Evolutionary conservation across 2,329 filamentous ascomycete species (phyloP).

Genomic region (Dothideomycetes sp.): DNA sequence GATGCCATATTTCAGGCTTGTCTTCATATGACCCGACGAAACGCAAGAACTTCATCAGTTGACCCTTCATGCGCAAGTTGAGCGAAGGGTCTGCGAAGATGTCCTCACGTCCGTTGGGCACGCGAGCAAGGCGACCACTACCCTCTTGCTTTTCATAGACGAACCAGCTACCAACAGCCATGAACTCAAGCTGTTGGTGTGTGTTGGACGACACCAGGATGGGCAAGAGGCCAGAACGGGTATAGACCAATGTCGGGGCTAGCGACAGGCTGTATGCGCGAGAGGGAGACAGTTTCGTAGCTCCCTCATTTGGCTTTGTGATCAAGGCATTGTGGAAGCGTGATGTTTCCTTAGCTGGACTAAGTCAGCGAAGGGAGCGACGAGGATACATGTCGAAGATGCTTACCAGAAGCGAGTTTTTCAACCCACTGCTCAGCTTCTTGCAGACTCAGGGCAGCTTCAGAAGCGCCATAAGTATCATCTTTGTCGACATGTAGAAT

Average conservation of each 20-base stretch:
- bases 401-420: conserved; percentile 23
- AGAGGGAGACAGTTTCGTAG: conserved; percentile 45
- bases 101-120: conserved; percentile 86
- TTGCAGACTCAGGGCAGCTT: conserved; percentile 75
- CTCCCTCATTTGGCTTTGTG: conserved; percentile 22
- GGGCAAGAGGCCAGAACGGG: conserved; percentile 66
- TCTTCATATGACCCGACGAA: conserved; percentile 68
- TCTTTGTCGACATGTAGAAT: conserved; percentile 84
- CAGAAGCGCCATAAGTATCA: conserved; percentile 76
- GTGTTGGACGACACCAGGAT: conserved; percentile 82
- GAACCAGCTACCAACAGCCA: conserved; percentile 89
- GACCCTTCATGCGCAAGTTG: conserved; percentile 70
- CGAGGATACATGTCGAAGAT: no score
- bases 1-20: conserved; percentile 50
- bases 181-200: conserved; percentile 83
- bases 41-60: conserved; percentile 87
- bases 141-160: conserved; percentile 46
- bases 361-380: neutral
- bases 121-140: conserved; percentile 47
- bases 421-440: conserved; percentile 70
- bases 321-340: conserved; percentile 28
- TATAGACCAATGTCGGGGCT: conserved; percentile 78
- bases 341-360: conserved; percentile 5
- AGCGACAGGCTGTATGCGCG: conserved; percentile 76
- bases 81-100: conserved; percentile 73